Conservation (phyloP, 208 protist genomes). For the Strigomonas culicis region DNA sequence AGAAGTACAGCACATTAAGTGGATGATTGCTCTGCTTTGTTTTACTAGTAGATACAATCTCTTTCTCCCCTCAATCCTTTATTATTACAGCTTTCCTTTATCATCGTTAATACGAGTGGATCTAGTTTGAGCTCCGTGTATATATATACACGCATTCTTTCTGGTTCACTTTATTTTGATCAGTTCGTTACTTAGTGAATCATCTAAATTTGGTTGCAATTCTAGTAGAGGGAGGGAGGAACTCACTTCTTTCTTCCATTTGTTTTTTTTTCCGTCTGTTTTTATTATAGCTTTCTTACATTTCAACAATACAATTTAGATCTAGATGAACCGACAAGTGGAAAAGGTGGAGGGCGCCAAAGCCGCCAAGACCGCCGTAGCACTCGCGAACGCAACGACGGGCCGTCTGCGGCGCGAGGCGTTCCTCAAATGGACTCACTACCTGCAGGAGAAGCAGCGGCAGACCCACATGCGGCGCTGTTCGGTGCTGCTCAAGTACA, state of each 20-base stretch:
- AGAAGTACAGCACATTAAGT: no score
- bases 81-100: background rate
- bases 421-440: slow-evolving; percentile 12
- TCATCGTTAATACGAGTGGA: no score
- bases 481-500: slow-evolving; percentile 55
- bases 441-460: slow-evolving; percentile 30
- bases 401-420: background rate
- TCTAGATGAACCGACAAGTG: background rate
- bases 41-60: slow-evolving; percentile 2
- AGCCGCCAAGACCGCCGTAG: background rate
- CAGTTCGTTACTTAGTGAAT: background rate
- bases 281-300: background rate
- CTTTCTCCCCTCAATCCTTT: slow-evolving; percentile 11
- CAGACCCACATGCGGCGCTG: slow-evolving; percentile 60
- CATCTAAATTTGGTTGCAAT: background rate
- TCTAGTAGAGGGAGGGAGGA: background rate
- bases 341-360: slow-evolving; percentile 10
- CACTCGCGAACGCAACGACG: background rate
- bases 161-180: background rate
- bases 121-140: no score
- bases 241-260: no score
- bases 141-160: no score
- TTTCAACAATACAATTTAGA: background rate
- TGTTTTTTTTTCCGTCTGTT: background rate
- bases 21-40: no score